Conservation (phyloP, 495 filamentous ascomycete genomes). For the Penicillium lividum region DNA sequence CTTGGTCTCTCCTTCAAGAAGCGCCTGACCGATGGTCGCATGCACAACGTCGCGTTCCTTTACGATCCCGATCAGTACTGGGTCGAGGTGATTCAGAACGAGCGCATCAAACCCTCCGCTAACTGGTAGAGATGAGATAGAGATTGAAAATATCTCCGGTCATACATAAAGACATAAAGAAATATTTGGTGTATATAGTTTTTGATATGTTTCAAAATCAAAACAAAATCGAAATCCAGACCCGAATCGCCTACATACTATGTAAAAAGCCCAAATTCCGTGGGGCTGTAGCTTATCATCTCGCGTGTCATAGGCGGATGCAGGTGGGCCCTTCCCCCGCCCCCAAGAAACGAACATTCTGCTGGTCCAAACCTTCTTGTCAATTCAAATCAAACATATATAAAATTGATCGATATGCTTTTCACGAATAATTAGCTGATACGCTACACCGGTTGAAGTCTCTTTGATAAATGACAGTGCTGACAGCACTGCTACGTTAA, state of each 20-base stretch:
- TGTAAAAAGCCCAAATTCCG: neutral
- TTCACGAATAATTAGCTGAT: constrained; percentile 14
- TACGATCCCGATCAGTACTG: constrained; percentile 92
- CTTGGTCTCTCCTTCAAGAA: constrained; percentile 90
- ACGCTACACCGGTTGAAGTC: neutral
- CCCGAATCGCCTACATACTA: neutral
- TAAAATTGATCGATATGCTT: constrained; percentile 7
- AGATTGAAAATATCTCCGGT: neutral
- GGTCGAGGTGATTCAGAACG: constrained; percentile 84
- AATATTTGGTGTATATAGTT: neutral
- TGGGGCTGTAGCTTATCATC: constrained; percentile 17
- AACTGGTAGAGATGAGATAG: constrained; percentile 23
- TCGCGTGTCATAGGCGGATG: constrained; percentile 20
- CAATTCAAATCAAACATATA: neutral
- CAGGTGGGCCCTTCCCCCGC: constrained; percentile 24
- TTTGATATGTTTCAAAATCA: neutral
- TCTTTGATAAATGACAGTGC: neutral
- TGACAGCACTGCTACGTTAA: neutral
- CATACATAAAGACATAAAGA: neutral
- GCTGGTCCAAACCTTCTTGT: constrained; percentile 1
- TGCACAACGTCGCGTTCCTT: constrained; percentile 94
- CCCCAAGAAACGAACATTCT: constrained; percentile 16
- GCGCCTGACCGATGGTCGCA: constrained; percentile 83
- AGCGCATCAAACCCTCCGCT: constrained; percentile 49
- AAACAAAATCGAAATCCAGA: neutral